Evolutionary conservation across 495 filamentous ascomycete species (phyloP), one percentile per base, ranked within the genome.

Genomic region (Lophiostoma macrostomum): DNA sequence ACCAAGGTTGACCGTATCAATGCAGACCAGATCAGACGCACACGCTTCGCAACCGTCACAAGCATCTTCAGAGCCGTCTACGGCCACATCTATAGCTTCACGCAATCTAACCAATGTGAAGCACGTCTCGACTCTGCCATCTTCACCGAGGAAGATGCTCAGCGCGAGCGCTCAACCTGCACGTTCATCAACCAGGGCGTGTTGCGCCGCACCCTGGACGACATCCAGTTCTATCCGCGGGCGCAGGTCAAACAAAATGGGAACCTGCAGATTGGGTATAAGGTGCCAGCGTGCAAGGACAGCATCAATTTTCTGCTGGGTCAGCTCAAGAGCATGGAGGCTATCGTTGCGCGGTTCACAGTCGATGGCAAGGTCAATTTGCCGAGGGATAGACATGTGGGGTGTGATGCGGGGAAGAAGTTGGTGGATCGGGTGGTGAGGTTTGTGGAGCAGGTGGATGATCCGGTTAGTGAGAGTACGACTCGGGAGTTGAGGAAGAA

Each of bases 151-250:
- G 14, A 31, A 29, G 46, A 20, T 31, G 14, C 30, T 20, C 23
- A 36, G 20, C 13, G 19, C 39, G 20, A 38, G 3, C 50, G 50
- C 50, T 28, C 39, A 14, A 19, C 39, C 29, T 56, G 52, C 52
- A 56, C 52, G 1, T 29, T 39, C 30, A 16, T 48, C 19, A 56
- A 56, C 43, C 23, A 47, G 8, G 43, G 52, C 52, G 30, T 27
- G 18, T n/a, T 41, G 8, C 16, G 40, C 16, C 52, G 43, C 20
- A 13, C 31, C 5, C 42, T 56, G 13, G 6, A 13, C 4, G 4
- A 23, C 3, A 13, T 40, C 5, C 35, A 36, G 32, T 56, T 40
- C 43, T 48, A 36, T 23, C 52, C 52, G 12, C 4, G 2, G 31
- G 47, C 52, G 35, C 25, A 11, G 16, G 22, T 10, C 31, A 27